Base-by-base conservation (phyloP, 202 grass and related monocot species). In the Eragrostis tef region DNA sequence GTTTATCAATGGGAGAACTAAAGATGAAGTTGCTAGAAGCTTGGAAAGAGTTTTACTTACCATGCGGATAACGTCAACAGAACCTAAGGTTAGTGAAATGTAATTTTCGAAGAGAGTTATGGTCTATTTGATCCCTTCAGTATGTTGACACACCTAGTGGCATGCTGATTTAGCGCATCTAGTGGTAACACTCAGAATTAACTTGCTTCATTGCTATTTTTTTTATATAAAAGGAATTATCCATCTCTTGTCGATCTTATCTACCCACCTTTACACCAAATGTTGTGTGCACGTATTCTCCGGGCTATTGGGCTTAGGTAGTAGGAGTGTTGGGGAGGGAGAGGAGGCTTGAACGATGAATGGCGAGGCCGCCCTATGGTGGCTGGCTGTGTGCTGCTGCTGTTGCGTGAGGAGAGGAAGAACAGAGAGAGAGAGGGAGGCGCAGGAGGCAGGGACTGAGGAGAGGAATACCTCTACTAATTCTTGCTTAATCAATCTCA, bases 1-100 rank as follows among this genome's bases (percentile, higher is more conserved):
- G 84, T 87, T 90, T 86, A 91, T 98, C 73, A 91, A 98, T 79
- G 92, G 94, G 51, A 93, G 87, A 88, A 93, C 88, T 76, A 88
- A 82, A 83, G 94, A 94, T 74, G 94, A 98, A 91, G 94, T 98
- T 72, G 83, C 81, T 59, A 93, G 94, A 87, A 94, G 92, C 86
- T 94, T 98, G 84, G 94, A 98, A 77, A 92, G 94, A 89, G 92
- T 93, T 54, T 45, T 98, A 60, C 92, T 94, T 31, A 98, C 94
- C 74, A 98, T 94, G 92, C 84, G 83, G 71, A 94, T 94, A 77
- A 91, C 86, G 19, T 93, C 90, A 73, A 93, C 94, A 41, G 94
- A 98, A 91, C 92, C 94, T 54, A 98, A 98, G 92, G 94, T 94
- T 70, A 45, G 79, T 85, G 70, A 87, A 71, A 58, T 74, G 12